Evolutionary conservation across 257 asterid species (phyloP).

Genomic region (Capsicum chinense): DNA sequence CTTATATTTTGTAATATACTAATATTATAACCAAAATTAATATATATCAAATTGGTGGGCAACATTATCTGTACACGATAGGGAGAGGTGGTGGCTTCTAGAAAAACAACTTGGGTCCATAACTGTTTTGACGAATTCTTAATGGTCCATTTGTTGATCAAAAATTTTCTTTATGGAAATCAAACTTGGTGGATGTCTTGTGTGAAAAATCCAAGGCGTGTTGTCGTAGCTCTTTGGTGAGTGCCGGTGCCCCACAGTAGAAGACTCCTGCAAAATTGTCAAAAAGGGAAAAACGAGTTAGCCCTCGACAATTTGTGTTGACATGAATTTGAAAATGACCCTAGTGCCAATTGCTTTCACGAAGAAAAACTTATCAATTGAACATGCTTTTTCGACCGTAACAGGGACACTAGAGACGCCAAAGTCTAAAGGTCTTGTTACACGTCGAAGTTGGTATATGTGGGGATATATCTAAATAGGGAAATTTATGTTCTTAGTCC

Average conservation of each 20-base stretch:
- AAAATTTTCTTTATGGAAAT: constrained; percentile 88
- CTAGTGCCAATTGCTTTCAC: neutral
- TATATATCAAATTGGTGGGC: constrained; percentile 24
- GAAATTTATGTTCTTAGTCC: neutral
- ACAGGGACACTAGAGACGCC: neutral
- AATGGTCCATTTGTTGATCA: constrained; percentile 38
- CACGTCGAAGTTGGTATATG: neutral
- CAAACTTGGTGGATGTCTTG: constrained; percentile 77
- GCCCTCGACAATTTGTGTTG: neutral
- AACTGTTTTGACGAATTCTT: neutral
- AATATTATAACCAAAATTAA: constrained; percentile 13
- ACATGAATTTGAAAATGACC: neutral
- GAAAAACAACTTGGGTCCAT: neutral
- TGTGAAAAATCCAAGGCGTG: constrained; percentile 76
- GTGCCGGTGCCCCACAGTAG: constrained; percentile 94
- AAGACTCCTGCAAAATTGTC: constrained; percentile 69
- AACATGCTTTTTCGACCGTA: neutral
- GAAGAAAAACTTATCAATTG: constrained; percentile 1
- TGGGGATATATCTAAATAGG: neutral
- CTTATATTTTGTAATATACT: constrained; percentile 4
- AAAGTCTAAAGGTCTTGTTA: neutral
- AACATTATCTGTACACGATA: constrained; percentile 27
- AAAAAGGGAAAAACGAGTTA: constrained; percentile 12
- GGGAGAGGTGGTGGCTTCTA: constrained; percentile 5
- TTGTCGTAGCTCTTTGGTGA: constrained; percentile 59